phyloP scores from a whole-genome alignment of 1,284 basidiomycete species.

The Schizopora paradoxa region DNA sequence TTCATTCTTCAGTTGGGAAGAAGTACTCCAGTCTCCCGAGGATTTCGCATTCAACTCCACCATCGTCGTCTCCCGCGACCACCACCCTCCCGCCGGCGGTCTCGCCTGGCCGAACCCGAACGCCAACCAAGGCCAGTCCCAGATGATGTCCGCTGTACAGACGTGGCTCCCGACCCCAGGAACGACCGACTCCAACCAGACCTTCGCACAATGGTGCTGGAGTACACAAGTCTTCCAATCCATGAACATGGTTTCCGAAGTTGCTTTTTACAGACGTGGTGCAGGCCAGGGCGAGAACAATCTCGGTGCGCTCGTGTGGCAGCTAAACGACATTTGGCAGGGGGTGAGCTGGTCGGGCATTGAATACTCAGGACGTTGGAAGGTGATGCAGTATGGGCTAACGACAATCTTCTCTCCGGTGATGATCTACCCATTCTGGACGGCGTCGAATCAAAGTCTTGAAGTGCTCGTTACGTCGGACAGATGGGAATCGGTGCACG shows the following conservation, averaged over 20 bases:
- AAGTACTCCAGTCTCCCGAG: conserved; percentile 44
- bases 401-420: conserved; percentile 44
- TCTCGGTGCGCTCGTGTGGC: conserved; percentile 57
- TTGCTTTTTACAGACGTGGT: conserved; percentile 54
- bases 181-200: conserved; percentile 48
- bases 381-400: conserved; percentile 52
- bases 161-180: conserved; percentile 48
- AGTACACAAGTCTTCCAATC: conserved; percentile 55
- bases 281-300: conserved; percentile 54
- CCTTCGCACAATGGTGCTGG: conserved; percentile 58
- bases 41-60: conserved; percentile 59
- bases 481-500: conserved; percentile 43
- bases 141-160: conserved; percentile 49
- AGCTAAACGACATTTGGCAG: conserved; percentile 67
- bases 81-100: conserved; percentile 52
- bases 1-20: conserved; percentile 58
- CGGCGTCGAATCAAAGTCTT: conserved; percentile 41
- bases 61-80: conserved; percentile 52
- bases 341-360: conserved; percentile 55
- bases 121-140: conserved; percentile 45
- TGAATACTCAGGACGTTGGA: conserved; percentile 61
- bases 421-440: conserved; percentile 51
- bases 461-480: conserved; percentile 49
- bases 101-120: conserved; percentile 57
- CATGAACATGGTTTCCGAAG: conserved; percentile 54